phyloP scores from a whole-genome alignment of 148 eudicot genomes.

The Suaeda aralocaspica region DNA sequence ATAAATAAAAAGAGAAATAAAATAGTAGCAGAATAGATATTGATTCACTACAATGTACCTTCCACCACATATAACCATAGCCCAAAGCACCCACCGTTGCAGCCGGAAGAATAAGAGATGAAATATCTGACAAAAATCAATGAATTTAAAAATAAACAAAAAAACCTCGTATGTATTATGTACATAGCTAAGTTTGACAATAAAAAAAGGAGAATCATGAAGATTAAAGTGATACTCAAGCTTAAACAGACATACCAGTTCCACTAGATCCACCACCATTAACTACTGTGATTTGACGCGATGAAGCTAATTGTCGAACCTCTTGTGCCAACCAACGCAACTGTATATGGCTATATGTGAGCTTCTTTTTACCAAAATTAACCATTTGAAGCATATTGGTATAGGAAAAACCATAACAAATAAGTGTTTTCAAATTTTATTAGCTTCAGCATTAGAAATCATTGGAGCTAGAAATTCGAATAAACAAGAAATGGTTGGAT shows the following conservation, averaged over 20 bases:
- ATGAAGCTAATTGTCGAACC: conserved; percentile 62
- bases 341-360: conserved; percentile 31
- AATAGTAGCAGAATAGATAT: neutral
- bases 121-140: conserved; percentile 34
- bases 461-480: neutral
- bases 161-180: too few relatives aligned
- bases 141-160: conserved; percentile 14
- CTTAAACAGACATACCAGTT: conserved; percentile 31
- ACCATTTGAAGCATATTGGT: conserved; percentile 7
- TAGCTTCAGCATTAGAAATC: neutral
- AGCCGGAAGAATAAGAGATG: conserved; percentile 67
- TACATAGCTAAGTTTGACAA: neutral
- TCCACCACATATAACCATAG: conserved; percentile 99
- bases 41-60: conserved; percentile 39
- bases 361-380: neutral
- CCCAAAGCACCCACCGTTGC: conserved; percentile 77
- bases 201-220: neutral
- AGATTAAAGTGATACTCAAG: too few relatives aligned
- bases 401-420: neutral
- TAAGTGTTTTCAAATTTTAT: neutral
- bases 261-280: conserved; percentile 56
- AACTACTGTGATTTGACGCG: conserved; percentile 69
- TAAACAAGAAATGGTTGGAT: neutral
- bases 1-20: neutral
- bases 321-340: conserved; percentile 83